phyloP scores from a whole-genome alignment of 106 monocot genomes.

The Acorus calamus region DNA sequence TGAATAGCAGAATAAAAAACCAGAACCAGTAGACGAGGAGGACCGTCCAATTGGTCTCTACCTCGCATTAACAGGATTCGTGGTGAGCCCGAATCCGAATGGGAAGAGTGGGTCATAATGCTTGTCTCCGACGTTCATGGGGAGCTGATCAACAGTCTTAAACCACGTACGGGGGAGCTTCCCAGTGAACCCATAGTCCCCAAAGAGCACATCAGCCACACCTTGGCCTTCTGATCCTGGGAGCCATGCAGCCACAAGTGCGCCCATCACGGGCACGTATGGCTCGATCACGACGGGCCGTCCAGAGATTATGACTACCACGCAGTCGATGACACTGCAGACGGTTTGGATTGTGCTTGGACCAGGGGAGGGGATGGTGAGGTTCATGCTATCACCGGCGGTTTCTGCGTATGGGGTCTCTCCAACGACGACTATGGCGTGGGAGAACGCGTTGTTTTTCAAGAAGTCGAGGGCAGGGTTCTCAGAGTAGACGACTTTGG shows the following conservation, averaged over 20 bases:
- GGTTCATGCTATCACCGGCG: constrained; percentile 40
- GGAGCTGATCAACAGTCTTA: constrained; percentile 64
- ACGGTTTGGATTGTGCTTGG: constrained; percentile 39
- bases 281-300: constrained; percentile 53
- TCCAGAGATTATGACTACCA: constrained; percentile 48
- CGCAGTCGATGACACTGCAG: constrained; percentile 44
- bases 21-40: neutral
- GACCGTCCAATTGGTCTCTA: neutral
- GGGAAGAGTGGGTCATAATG: constrained; percentile 74
- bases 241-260: constrained; percentile 72
- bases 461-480: constrained; percentile 34
- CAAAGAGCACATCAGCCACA: constrained; percentile 62
- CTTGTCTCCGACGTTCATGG: constrained; percentile 62
- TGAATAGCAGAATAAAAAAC: neutral
- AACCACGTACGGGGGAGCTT: constrained; percentile 67
- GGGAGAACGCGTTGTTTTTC: constrained; percentile 30
- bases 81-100: constrained; percentile 59
- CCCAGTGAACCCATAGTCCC: constrained; percentile 69
- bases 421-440: constrained; percentile 63
- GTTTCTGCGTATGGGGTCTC: constrained; percentile 62
- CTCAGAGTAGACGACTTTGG: constrained; percentile 43
- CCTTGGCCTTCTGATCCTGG: constrained; percentile 67
- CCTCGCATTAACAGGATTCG: constrained; percentile 8
- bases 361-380: constrained; percentile 49
- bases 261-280: constrained; percentile 33